Conservation (phyloP, 352 stramenopile genomes). For the Paralagenidium karlingii region DNA sequence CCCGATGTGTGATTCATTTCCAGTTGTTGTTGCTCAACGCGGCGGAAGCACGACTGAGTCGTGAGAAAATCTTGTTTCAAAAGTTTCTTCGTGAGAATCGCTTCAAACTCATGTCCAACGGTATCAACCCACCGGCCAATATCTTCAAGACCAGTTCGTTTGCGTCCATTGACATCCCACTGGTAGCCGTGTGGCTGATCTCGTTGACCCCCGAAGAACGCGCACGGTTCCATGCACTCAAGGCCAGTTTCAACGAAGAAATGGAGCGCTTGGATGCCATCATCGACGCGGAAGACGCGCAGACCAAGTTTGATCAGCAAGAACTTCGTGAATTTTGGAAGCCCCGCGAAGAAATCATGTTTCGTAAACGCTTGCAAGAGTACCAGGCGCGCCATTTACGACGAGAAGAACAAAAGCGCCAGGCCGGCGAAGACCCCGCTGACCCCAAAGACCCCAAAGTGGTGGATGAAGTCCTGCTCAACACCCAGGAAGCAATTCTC, state of each 20-base stretch:
- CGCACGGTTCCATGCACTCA: constrained; percentile 80
- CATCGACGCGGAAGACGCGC: constrained; percentile 56
- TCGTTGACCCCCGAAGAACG: constrained; percentile 75
- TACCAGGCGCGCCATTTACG: constrained; percentile 58
- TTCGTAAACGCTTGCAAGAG: constrained; percentile 55
- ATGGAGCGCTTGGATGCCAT: constrained; percentile 70
- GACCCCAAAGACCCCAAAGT: constrained; percentile 30
- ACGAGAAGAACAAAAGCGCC: constrained; percentile 48
- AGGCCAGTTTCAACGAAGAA: constrained; percentile 78
- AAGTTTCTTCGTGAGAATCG: constrained; percentile 90
- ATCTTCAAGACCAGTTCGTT: constrained; percentile 85
- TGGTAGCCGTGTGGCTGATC: constrained; percentile 84
- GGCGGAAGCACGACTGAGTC: constrained; percentile 72
- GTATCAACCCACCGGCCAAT: constrained; percentile 81
- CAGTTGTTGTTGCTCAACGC: constrained; percentile 84
- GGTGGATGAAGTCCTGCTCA: constrained; percentile 71
- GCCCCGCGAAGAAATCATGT: constrained; percentile 51
- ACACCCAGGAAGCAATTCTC: constrained; percentile 65
- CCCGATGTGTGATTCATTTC: constrained; percentile 84
- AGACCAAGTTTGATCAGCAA: constrained; percentile 25
- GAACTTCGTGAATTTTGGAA: constrained; percentile 42
- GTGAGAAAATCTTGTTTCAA: constrained; percentile 88
- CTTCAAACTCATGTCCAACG: constrained; percentile 90
- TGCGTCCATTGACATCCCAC: constrained; percentile 80
- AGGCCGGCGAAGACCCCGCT: constrained; percentile 19